phyloP scores from a whole-genome alignment of 495 filamentous ascomycete genomes.

The Hyaloscypha finlandica region DNA sequence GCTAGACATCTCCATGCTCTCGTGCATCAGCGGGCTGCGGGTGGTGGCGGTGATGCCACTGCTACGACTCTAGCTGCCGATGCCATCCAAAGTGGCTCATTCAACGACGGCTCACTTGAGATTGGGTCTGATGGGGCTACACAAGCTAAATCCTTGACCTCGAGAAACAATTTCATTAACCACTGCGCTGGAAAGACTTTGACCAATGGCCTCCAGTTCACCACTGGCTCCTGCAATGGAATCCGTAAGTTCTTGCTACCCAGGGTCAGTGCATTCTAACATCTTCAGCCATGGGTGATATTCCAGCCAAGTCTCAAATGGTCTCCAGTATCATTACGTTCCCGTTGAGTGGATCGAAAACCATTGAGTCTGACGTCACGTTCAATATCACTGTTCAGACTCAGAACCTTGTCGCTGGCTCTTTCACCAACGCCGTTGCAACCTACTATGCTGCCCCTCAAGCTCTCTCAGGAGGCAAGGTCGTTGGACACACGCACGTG shows the following conservation, averaged over 20 bases:
- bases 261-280: conserved; percentile 18
- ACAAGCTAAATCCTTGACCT: conserved; percentile 31
- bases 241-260: conserved; percentile 56
- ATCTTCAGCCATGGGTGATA: conserved; percentile 62
- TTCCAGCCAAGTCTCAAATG: conserved; percentile 63
- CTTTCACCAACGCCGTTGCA: conserved; percentile 63
- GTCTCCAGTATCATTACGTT: conserved; percentile 63
- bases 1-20: conserved; percentile 9
- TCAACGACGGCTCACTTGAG: conserved; percentile 25
- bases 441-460: conserved; percentile 76
- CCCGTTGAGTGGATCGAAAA: conserved; percentile 50
- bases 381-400: conserved; percentile 65
- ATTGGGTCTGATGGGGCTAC: conserved; percentile 20
- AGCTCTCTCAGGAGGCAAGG: conserved; percentile 51
- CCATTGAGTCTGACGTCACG: conserved; percentile 47
- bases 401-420: conserved; percentile 60
- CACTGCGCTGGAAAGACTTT: conserved; percentile 64
- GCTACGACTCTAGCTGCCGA: conserved; percentile 24
- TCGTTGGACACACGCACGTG: conserved; percentile 74
- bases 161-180: conserved; percentile 65
- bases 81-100: conserved; percentile 33
- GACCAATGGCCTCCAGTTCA: conserved; percentile 68
- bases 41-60: conserved; percentile 14
- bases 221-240: conserved; percentile 70
- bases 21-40: conserved; percentile 18